Percentiles rank a stretch among this genome's conserved stretches.
Evolutionary conservation across 768 basidiomycete genomes (phyloP).

Genomic region (Lactifluus rugatus): DNA sequence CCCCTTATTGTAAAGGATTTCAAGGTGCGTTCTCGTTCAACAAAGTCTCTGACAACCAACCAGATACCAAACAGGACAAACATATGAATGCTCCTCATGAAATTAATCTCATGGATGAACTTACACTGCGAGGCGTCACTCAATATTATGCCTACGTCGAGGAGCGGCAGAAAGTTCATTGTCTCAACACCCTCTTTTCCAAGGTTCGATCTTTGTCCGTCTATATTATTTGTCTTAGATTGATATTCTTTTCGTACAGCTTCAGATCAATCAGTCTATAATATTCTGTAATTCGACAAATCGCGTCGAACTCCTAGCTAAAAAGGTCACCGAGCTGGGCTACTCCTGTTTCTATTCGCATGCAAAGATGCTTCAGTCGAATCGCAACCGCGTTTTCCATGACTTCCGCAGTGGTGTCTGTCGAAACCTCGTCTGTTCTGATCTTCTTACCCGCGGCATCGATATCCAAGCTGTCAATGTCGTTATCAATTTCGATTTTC

Average conservation of each 20-base stretch:
- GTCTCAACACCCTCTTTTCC: constrained; percentile 97
- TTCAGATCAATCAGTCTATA: constrained; percentile 99
- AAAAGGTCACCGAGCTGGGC: constrained; percentile 98
- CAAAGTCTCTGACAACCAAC: constrained; percentile 8
- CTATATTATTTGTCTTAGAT: neutral
- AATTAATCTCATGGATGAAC: constrained; percentile 99
- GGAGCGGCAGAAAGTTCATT: constrained; percentile 98
- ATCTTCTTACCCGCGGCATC: constrained; percentile 96
- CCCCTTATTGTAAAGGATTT: constrained; percentile 99
- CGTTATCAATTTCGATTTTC: constrained; percentile 99
- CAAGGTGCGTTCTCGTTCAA: constrained; percentile 48
- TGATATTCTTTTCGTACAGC: constrained; percentile 35
- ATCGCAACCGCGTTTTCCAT: constrained; percentile 99
- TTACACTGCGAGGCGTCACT: constrained; percentile 95
- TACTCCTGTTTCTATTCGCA: constrained; percentile 99
- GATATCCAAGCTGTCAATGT: constrained; percentile 99
- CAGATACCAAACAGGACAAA: constrained; percentile 54
- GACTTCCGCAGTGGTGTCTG: constrained; percentile 98
- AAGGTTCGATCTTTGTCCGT: constrained; percentile 47
- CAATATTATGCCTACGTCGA: constrained; percentile 99
- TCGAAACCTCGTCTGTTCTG: constrained; percentile 96
- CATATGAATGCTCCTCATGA: constrained; percentile 95
- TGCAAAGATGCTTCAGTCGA: constrained; percentile 97
- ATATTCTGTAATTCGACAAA: constrained; percentile 99
- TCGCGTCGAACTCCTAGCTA: constrained; percentile 96